These are phyloP conservation scores for Volvariella volvacea DNA, from an alignment of 1,284 basidiomycete genomes.

Conservation along the genomic window DNA sequence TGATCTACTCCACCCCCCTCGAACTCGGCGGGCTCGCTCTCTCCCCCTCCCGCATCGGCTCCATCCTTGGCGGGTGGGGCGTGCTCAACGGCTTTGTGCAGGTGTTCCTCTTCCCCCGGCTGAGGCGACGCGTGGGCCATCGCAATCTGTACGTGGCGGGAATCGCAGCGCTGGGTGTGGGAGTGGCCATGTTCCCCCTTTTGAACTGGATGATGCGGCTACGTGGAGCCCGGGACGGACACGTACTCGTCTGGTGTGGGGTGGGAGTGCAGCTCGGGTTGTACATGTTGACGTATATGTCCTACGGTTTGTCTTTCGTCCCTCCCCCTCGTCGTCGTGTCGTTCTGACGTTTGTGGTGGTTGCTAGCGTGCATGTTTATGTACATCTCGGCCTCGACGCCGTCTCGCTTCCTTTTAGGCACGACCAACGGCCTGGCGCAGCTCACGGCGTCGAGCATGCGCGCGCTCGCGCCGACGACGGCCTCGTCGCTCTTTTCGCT, in stretches of 20 bases:
- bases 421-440: constrained; percentile 62
- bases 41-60: constrained; percentile 42
- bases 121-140: constrained; percentile 44
- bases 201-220: constrained; percentile 35
- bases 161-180: constrained; percentile 38
- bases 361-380: constrained; percentile 43
- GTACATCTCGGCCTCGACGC: constrained; percentile 41
- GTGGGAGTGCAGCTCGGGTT: constrained; percentile 26
- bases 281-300: constrained; percentile 31
- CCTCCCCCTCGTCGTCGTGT: no score
- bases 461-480: constrained; percentile 46
- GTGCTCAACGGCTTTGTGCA: constrained; percentile 48
- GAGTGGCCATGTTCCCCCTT: constrained; percentile 50
- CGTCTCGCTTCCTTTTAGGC: constrained; percentile 39
- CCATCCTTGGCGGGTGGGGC: constrained; percentile 43
- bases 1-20: constrained; percentile 57
- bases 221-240: constrained; percentile 12
- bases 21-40: constrained; percentile 52
- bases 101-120: constrained; percentile 45
- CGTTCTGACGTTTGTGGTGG: no score
- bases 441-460: constrained; percentile 36
- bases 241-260: constrained; percentile 27
- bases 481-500: constrained; percentile 42
- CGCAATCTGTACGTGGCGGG: constrained; percentile 43
- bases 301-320: constrained; percentile 26